A percentile compares a stretch with the other conserved stretches of the same genome.
Evolutionary conservation across 139 green algal genomes (phyloP).

Genomic region (Chlamydomonas sphaeroides): DNA sequence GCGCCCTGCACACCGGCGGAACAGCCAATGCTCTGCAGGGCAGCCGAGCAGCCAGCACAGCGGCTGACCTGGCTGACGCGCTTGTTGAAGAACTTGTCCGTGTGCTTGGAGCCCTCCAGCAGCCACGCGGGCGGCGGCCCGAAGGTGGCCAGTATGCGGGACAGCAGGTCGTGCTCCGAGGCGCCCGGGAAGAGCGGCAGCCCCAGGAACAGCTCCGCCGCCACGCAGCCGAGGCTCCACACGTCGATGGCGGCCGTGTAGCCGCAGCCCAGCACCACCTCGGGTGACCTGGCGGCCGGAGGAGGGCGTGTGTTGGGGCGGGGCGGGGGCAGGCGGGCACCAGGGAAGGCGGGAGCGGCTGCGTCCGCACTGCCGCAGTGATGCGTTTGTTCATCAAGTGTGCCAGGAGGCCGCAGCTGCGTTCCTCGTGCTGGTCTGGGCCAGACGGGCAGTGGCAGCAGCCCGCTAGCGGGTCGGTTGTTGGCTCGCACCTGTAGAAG

Average conservation of each 20-base stretch:
- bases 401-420: too few species aligned
- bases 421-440: too few species aligned
- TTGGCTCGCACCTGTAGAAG: constrained; percentile 66
- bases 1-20: neutral
- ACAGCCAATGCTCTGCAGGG: too few species aligned
- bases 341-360: too few species aligned
- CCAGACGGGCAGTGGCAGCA: too few species aligned
- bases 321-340: too few species aligned
- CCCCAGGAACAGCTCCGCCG: constrained; percentile 93
- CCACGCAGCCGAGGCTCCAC: constrained; percentile 96
- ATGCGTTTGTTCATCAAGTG: too few species aligned
- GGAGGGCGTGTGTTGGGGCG: too few species aligned
- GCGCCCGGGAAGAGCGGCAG: constrained; percentile 96
- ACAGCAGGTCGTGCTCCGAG: constrained; percentile 93
- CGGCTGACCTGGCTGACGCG: neutral
- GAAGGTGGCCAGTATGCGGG: constrained; percentile 88
- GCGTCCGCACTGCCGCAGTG: neutral
- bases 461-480: too few species aligned
- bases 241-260: constrained; percentile 96
- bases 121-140: constrained; percentile 76
- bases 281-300: constrained; percentile 58
- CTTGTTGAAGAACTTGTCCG: constrained; percentile 84
- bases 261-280: constrained; percentile 83
- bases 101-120: constrained; percentile 74
- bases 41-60: too few species aligned